Percentiles rank a stretch among this genome's conserved stretches.
phyloP scores from a whole-genome alignment of 441 rosid genomes.

The Populus hybrid region DNA sequence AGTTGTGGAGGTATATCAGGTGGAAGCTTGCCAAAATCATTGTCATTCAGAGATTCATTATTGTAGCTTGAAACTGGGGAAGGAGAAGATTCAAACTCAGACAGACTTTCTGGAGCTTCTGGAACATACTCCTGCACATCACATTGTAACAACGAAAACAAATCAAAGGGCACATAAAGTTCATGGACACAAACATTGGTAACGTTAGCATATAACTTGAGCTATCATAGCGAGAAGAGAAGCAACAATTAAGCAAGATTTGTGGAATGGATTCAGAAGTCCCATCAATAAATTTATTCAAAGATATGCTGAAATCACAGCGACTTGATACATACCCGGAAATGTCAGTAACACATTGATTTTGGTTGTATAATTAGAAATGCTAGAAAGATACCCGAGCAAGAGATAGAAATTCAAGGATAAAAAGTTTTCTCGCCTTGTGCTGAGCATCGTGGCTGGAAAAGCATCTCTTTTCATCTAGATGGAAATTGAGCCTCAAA shows the following conservation, averaged over 20 bases:
- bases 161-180: not conserved
- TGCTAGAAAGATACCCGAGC: not conserved
- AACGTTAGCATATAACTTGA: not conserved
- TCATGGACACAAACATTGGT: not conserved
- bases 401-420: not conserved
- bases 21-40: slow-evolving; percentile 50
- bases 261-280: not conserved
- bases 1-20: slow-evolving; percentile 61
- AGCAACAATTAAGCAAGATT: not conserved
- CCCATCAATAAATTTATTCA: not conserved
- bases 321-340: not conserved
- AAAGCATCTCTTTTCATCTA: not conserved
- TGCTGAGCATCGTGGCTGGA: not conserved
- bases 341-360: not conserved
- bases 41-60: slow-evolving; percentile 29
- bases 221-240: not conserved
- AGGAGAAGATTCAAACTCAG: slow-evolving; percentile 47
- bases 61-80: slow-evolving; percentile 59
- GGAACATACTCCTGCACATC: slow-evolving; percentile 41
- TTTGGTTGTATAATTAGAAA: not conserved
- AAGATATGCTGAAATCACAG: not conserved
- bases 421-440: not conserved
- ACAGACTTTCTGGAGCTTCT: slow-evolving; percentile 38
- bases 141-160: slow-evolving; percentile 2
- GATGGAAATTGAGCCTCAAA: not conserved